Base-by-base conservation (phyloP, 2,329 filamentous ascomycete genomes). In the Aureobasidium sp. region DNA sequence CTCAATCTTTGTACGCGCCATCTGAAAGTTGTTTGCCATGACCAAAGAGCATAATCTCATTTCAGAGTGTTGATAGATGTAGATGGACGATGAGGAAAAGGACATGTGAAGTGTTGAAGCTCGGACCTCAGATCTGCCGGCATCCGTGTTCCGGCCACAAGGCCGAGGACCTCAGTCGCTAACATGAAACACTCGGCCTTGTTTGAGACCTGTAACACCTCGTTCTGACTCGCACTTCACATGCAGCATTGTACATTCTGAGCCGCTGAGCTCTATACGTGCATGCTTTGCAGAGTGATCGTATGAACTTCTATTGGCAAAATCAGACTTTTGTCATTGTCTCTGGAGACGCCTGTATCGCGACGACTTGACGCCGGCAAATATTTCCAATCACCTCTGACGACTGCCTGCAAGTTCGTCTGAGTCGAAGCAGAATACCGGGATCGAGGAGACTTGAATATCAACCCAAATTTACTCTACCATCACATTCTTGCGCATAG, bases 131-230 rank as follows among this genome's bases (percentile, higher is more conserved):
- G 55, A 59, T 59, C 41, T 46, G 27, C 55, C 55, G 43, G 55
- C 43, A 59, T 27, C 55, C 43, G n/a, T 29, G n/a, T 44, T n/a
- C 39, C 36, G 39, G n/a, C 32, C n/a, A 24, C 9, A 24, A 15
- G 29, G 53, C 53, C 37, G 52, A 43, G 52, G n/a, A 34, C 20
- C 39, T 56, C 52, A 56, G 55, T 59, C 55, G 55, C 55, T 57
- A 59, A 59, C 41, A 59, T 59, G 55, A 59, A 59, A 59, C 55
- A 47, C 12, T 15, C 12, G 55, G 26, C 6, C 8, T 5, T 47
- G 43, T 46, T 46, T 59, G 24, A 37, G 41, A 46, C 55, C 55
- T 59, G 55, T 47, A 47, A 59, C 55, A 59, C 55, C 20, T 27
- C n/a, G 27, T 37, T 10, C 47, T 32, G 32, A 37, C 32, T 46